These are phyloP conservation scores for Sanguinoderma infundibulare DNA, from an alignment of 1,284 basidiomycete species.

Conservation along the genomic window DNA sequence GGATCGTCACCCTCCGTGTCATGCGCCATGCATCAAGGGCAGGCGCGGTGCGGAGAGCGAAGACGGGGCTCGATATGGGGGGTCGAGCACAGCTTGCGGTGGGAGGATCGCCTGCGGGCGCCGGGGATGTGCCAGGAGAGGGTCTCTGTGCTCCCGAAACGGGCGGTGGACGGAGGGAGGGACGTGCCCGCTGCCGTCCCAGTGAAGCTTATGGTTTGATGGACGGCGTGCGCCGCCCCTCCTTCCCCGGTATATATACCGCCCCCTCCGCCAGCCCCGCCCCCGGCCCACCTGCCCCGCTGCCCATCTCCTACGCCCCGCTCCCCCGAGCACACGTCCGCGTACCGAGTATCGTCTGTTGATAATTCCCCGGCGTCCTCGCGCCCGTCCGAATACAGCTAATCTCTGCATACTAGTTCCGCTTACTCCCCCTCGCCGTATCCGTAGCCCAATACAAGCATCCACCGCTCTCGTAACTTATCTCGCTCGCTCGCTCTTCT, in stretches of 20 bases:
- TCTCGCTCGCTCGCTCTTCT: constrained; percentile 2
- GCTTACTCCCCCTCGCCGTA: constrained; percentile 1
- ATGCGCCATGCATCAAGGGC: constrained; percentile 7
- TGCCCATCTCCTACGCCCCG: constrained; percentile 9
- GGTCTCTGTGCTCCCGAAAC: constrained; percentile 20
- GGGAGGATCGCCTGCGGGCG: constrained; percentile 20
- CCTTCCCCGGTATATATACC: constrained; percentile 22
- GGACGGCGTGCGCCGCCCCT: constrained; percentile 22
- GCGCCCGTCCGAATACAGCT: constrained; percentile 21
- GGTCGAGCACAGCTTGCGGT: constrained; percentile 10
- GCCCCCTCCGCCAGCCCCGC: constrained; percentile 13
- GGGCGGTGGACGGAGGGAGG: constrained; percentile 16
- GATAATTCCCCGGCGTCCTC: constrained; percentile 8
- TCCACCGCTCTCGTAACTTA: neutral
- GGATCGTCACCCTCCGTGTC: constrained; percentile 7
- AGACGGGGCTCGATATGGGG: constrained; percentile 12
- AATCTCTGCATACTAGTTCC: constrained; percentile 28
- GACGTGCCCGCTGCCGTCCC: constrained; percentile 24
- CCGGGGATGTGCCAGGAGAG: constrained; percentile 9
- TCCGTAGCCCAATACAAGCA: neutral
- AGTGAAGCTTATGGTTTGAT: constrained; percentile 28
- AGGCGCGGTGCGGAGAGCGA: constrained; percentile 7
- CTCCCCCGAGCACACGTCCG: constrained; percentile 13
- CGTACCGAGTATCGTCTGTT: constrained; percentile 17
- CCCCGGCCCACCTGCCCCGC: constrained; percentile 20